phyloP scores from a whole-genome alignment of 495 filamentous ascomycete genomes.

The Hypomontagnella monticulosa region DNA sequence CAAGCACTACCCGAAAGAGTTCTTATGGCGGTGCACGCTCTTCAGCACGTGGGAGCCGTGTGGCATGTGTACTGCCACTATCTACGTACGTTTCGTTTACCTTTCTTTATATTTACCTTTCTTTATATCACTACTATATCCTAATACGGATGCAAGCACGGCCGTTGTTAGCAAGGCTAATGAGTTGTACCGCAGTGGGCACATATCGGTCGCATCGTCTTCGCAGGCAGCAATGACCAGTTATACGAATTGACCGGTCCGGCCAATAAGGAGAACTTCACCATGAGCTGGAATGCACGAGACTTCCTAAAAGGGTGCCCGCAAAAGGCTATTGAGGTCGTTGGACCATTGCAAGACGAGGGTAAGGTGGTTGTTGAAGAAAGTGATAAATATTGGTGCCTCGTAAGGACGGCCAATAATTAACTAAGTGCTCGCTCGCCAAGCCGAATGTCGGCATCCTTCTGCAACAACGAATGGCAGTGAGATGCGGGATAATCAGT shows the following conservation, averaged over 20 bases:
- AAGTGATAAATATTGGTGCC: constrained; percentile 58
- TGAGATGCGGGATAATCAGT: too few relatives aligned
- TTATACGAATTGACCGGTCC: constrained; percentile 55
- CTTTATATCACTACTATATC: background rate
- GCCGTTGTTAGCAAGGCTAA: too few relatives aligned
- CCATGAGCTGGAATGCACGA: constrained; percentile 61
- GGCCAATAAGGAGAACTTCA: constrained; percentile 64
- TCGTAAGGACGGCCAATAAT: constrained; percentile 29
- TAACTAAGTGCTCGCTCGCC: background rate
- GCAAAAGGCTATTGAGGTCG: constrained; percentile 59
- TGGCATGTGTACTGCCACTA: constrained; percentile 59
- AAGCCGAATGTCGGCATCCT: too few relatives aligned
- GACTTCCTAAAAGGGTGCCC: constrained; percentile 54
- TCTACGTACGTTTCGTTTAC: constrained; percentile 39
- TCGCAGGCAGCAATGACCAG: constrained; percentile 61
- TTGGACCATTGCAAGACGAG: constrained; percentile 58
- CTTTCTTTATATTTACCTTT: background rate
- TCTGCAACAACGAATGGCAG: too few relatives aligned
- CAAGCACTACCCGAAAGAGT: constrained; percentile 59
- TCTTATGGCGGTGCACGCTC: constrained; percentile 60
- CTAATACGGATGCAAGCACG: too few relatives aligned
- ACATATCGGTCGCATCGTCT: constrained; percentile 64
- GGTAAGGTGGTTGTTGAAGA: constrained; percentile 56
- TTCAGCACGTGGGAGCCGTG: constrained; percentile 67
- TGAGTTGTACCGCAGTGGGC: constrained; percentile 59